Evolutionary conservation across 768 basidiomycete species (phyloP).

Genomic region (Rhizopogon rudus): DNA sequence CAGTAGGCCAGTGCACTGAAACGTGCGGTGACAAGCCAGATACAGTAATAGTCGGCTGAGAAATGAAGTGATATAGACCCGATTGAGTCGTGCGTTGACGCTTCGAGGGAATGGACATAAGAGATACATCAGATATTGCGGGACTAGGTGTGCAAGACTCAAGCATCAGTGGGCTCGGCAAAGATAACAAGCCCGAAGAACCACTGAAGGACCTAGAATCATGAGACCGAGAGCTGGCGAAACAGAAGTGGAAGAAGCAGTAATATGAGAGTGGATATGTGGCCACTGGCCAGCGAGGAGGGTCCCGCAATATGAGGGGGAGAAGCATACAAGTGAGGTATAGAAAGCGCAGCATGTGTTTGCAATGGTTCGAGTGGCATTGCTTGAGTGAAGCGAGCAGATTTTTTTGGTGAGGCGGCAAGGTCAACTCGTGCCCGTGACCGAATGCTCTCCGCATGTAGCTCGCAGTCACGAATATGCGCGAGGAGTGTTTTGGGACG

Average conservation of each 20-base stretch:
- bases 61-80: background rate
- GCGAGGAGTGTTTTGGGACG: constrained; percentile 3
- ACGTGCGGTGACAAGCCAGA: background rate
- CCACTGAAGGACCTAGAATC: too few relatives aligned
- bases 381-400: background rate
- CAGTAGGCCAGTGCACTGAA: background rate
- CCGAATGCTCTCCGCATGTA: background rate
- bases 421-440: background rate
- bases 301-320: too few relatives aligned
- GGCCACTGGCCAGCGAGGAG: too few relatives aligned
- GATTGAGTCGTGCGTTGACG: background rate
- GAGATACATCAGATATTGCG: background rate
- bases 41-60: background rate
- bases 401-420: background rate
- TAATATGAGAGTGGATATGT: too few relatives aligned
- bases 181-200: background rate
- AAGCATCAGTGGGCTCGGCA: background rate
- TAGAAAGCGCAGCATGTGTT: background rate
- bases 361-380: background rate
- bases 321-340: background rate
- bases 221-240: too few relatives aligned
- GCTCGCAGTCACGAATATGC: constrained; percentile 3
- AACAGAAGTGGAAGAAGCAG: too few relatives aligned
- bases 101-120: background rate
- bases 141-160: background rate